Evolutionary conservation across 441 rosid species (phyloP).

Genomic region (Manihot esculenta): DNA sequence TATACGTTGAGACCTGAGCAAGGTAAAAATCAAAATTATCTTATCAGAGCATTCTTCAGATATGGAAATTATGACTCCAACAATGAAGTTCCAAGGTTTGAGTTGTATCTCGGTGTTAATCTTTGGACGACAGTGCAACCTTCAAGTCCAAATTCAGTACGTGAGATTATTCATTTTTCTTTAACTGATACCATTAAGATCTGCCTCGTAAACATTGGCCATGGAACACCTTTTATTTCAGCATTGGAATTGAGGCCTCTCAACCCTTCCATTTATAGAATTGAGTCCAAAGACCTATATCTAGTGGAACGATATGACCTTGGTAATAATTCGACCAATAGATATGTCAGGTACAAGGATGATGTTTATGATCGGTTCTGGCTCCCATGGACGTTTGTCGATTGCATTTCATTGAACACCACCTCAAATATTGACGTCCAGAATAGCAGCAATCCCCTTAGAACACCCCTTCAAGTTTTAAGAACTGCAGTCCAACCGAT

Average conservation of each 20-base stretch:
- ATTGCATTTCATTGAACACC: neutral
- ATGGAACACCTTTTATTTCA: slow-evolving; percentile 27
- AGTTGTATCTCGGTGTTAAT: slow-evolving; percentile 26
- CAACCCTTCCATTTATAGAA: slow-evolving; percentile 10
- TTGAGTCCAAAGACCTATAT: neutral
- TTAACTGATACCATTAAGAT: slow-evolving; percentile 11
- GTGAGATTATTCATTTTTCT: slow-evolving; percentile 1
- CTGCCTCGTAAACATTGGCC: slow-evolving; percentile 25
- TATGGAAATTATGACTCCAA: slow-evolving; percentile 34
- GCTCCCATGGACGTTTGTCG: accelerated
- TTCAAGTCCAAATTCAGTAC: accelerated
- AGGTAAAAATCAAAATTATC: slow-evolving; percentile 21
- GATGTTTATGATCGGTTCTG: slow-evolving; percentile 16
- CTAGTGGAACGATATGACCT: neutral
- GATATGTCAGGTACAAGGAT: slow-evolving; percentile 17
- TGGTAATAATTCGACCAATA: too few relatives aligned
- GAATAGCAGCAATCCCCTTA: neutral
- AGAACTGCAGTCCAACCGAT: neutral
- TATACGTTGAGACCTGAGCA: slow-evolving; percentile 22
- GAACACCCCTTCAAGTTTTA: slow-evolving; percentile 8
- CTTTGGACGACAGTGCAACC: neutral
- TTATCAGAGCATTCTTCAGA: slow-evolving; percentile 15
- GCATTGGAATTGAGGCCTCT: slow-evolving; percentile 21
- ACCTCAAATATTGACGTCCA: neutral
- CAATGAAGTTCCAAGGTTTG: slow-evolving; percentile 19